Percentiles rank a stretch among this genome's conserved stretches.
These are phyloP conservation scores for Fraxinus cuspidata DNA, from an alignment of 257 asterid genomes.

Conservation along the genomic window DNA sequence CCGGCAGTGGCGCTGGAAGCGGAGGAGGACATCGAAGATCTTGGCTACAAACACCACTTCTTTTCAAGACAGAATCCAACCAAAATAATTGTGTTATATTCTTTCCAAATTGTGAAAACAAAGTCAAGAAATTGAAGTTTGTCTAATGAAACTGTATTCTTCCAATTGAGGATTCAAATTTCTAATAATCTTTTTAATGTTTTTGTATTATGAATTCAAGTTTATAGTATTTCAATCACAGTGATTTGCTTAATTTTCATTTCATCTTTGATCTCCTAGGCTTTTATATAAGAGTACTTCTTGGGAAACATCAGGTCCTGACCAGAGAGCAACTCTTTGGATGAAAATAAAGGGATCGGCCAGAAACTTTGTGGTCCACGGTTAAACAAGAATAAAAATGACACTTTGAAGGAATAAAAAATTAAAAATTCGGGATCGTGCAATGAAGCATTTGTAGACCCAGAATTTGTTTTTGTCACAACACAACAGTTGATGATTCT, in stretches of 20 bases:
- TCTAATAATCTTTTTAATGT: neutral
- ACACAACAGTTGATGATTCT: neutral
- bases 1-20: neutral
- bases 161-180: neutral
- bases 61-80: neutral
- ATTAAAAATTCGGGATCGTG: too few species aligned
- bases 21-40: neutral
- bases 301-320: neutral
- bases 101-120: neutral
- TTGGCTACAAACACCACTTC: neutral
- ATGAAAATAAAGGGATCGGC: too few species aligned
- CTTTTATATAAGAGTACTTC: neutral
- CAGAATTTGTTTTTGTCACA: neutral
- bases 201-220: constrained; percentile 3
- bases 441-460: neutral
- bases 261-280: neutral
- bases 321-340: neutral
- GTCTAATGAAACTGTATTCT: neutral
- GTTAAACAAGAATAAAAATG: too few species aligned
- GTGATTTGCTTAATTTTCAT: too few species aligned
- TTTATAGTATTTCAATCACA: neutral
- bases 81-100: neutral
- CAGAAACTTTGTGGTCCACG: too few species aligned
- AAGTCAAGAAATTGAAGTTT: neutral
- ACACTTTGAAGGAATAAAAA: too few species aligned